These are phyloP conservation scores for Phytophthora capsici DNA, from an alignment of 352 stramenopile genomes.

Conservation along the genomic window DNA sequence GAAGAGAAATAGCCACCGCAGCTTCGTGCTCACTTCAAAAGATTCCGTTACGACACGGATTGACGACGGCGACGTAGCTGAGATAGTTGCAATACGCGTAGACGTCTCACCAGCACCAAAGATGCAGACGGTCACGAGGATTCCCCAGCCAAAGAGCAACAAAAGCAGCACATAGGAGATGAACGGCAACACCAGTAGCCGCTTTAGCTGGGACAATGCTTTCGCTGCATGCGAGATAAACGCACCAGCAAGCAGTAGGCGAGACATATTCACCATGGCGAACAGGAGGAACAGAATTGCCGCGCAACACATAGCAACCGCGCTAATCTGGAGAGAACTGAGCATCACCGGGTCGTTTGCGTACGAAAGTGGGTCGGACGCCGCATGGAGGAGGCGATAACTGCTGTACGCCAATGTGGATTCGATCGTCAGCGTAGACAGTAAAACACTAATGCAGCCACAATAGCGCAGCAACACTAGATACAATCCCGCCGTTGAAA, in stretches of 20 bases:
- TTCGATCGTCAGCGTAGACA: constrained; percentile 73
- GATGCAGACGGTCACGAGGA: constrained; percentile 77
- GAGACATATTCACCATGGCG: constrained; percentile 64
- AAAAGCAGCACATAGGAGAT: constrained; percentile 69
- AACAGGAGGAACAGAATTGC: constrained; percentile 76
- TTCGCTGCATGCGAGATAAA: constrained; percentile 83
- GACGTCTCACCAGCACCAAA: constrained; percentile 75
- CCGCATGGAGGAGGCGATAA: constrained; percentile 60
- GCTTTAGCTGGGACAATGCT: constrained; percentile 69
- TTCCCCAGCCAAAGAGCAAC: constrained; percentile 73
- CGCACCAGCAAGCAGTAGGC: constrained; percentile 67
- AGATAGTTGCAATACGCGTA: constrained; percentile 64
- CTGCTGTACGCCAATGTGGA: constrained; percentile 67
- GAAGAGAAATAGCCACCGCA: constrained; percentile 82
- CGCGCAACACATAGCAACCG: constrained; percentile 61
- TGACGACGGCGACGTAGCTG: constrained; percentile 44
- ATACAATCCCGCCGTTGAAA: constrained; percentile 67
- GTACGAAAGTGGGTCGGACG: constrained; percentile 57
- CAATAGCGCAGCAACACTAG: constrained; percentile 75
- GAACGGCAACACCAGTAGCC: constrained; percentile 74
- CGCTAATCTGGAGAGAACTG: constrained; percentile 68
- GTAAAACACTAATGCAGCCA: constrained; percentile 72
- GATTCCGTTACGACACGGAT: constrained; percentile 74
- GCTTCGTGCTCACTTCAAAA: constrained; percentile 65
- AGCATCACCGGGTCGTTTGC: constrained; percentile 70